These are phyloP conservation scores for Lecanicillium sp. DNA, from an alignment of 2,329 filamentous ascomycete genomes.

Conservation along the genomic window DNA sequence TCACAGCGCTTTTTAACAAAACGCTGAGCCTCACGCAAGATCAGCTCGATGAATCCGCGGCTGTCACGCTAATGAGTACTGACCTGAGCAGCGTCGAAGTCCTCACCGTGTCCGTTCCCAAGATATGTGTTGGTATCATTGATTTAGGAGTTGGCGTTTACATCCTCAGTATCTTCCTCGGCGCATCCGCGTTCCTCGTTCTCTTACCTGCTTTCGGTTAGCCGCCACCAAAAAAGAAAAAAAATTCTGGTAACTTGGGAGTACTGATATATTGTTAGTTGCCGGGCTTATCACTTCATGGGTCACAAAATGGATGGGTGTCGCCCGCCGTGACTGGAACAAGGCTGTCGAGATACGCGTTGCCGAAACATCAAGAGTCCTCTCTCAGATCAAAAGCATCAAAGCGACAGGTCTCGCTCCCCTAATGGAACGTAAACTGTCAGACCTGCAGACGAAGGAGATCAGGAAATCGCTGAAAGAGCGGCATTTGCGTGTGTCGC, in stretches of 20 bases:
- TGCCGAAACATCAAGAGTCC: background rate
- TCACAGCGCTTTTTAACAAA: slow-evolving; percentile 1
- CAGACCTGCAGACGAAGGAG: background rate
- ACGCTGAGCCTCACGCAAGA: background rate
- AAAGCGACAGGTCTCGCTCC: slow-evolving; percentile 1
- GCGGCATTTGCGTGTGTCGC: slow-evolving; percentile 3
- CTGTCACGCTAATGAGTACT: background rate
- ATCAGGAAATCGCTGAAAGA: background rate
- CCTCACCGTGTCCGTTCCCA: background rate
- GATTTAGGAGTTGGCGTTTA: background rate
- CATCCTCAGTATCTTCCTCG: background rate
- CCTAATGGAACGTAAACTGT: background rate
- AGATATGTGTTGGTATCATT: background rate
- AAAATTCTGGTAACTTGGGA: background rate
- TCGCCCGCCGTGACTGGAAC: background rate
- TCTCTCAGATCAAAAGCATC: slow-evolving; percentile 2
- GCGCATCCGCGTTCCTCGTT: background rate
- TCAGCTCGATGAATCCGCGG: background rate
- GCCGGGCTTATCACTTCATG: background rate
- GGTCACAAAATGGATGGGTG: background rate
- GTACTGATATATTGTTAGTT: too few species aligned
- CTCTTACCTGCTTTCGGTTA: slow-evolving; percentile 1
- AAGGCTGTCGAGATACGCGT: background rate
- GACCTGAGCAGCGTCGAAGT: background rate
- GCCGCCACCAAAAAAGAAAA: background rate